phyloP scores from a whole-genome alignment of 2,329 filamentous ascomycete species.

The Huntiella savannae region DNA sequence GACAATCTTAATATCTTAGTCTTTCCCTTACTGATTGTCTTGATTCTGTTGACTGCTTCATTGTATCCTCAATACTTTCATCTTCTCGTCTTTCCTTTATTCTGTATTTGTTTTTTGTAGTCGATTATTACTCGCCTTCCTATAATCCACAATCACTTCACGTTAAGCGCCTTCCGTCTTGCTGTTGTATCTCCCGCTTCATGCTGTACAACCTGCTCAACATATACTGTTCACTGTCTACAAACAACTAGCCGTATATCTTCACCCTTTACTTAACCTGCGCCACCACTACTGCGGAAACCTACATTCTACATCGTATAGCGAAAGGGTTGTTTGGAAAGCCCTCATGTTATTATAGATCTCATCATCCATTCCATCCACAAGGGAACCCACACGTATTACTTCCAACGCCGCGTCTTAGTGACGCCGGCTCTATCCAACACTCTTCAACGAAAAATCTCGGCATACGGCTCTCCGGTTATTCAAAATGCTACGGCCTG shows the following conservation, averaged over 20 bases:
- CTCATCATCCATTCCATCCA: too few relatives aligned
- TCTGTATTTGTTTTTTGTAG: slow-evolving; percentile 2
- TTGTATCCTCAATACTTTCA: too few relatives aligned
- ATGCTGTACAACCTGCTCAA: neutral
- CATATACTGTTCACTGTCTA: neutral
- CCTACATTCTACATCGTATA: too few relatives aligned
- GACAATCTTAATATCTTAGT: too few relatives aligned
- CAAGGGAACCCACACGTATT: too few relatives aligned
- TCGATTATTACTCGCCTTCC: neutral
- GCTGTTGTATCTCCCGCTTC: neutral
- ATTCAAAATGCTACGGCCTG: slow-evolving; percentile 58
- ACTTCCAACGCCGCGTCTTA: slow-evolving; percentile 23
- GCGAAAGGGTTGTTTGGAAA: too few relatives aligned
- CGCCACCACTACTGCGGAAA: neutral
- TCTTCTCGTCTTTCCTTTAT: neutral
- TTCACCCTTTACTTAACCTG: neutral
- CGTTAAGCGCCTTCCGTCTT: neutral
- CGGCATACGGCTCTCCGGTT: slow-evolving; percentile 9
- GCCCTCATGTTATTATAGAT: too few relatives aligned
- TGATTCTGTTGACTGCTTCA: too few relatives aligned
- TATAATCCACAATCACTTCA: neutral
- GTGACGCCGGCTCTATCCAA: slow-evolving; percentile 22
- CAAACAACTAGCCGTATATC: neutral
- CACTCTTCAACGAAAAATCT: neutral
- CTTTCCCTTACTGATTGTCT: too few relatives aligned